These are phyloP conservation scores for Blastobotrys robertii DNA, from an alignment of 805 yeast genomes.

Conservation along the genomic window DNA sequence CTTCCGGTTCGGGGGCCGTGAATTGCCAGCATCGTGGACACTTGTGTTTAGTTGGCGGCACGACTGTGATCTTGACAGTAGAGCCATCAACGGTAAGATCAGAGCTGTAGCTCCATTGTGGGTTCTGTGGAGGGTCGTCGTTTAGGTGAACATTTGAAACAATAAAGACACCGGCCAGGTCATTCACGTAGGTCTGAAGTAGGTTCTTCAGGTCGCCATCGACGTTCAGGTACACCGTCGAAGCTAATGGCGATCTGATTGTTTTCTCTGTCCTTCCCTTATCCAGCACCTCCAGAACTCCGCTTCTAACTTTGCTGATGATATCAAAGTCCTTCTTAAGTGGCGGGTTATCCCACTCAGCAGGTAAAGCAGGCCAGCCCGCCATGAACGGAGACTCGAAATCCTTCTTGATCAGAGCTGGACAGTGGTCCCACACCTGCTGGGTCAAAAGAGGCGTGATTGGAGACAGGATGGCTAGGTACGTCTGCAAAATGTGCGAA, in stretches of 20 bases:
- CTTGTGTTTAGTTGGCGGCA: slow-evolving; percentile 41
- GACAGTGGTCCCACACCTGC: slow-evolving; percentile 70
- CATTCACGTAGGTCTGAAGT: slow-evolving; percentile 27
- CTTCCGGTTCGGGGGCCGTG: slow-evolving; percentile 40
- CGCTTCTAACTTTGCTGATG: slow-evolving; percentile 40
- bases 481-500: slow-evolving; percentile 41
- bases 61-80: slow-evolving; percentile 30
- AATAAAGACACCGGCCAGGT: slow-evolving; percentile 49
- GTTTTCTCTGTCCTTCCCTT: slow-evolving; percentile 42
- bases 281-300: slow-evolving; percentile 45
- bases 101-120: slow-evolving; percentile 24
- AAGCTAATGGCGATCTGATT: slow-evolving; percentile 44
- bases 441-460: slow-evolving; percentile 77
- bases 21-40: slow-evolving; percentile 96
- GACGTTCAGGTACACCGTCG: slow-evolving; percentile 34
- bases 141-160: slow-evolving; percentile 48
- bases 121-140: slow-evolving; percentile 9
- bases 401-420: slow-evolving; percentile 23
- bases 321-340: slow-evolving; percentile 37
- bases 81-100: slow-evolving; percentile 25
- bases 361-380: slow-evolving; percentile 35
- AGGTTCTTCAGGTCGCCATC: slow-evolving; percentile 9
- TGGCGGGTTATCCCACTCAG: slow-evolving; percentile 26
- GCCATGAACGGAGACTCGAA: slow-evolving; percentile 37
- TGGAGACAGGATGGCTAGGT: slow-evolving; percentile 66